Evolutionary conservation across 1,284 basidiomycete genomes (phyloP).

Genomic region (Tilletia horrida): DNA sequence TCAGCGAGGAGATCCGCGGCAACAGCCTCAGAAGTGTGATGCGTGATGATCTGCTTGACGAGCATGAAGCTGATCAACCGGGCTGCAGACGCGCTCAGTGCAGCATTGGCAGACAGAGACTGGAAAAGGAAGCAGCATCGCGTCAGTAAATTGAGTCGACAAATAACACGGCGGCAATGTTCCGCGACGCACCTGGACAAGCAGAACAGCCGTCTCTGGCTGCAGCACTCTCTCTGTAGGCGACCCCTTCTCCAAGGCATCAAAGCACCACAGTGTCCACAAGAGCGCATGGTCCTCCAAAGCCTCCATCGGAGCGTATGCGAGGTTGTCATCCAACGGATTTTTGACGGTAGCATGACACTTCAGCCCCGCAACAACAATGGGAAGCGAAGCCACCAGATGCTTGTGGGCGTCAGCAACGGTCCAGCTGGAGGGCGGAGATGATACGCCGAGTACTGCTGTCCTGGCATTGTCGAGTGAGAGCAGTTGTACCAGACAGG

Average conservation of each 20-base stretch:
- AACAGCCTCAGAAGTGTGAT: neutral
- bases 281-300: constrained; percentile 22
- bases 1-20: constrained; percentile 4
- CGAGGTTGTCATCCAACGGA: constrained; percentile 1
- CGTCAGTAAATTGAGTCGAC: neutral
- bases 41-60: constrained; percentile 15
- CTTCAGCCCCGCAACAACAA: constrained; percentile 26
- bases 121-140: neutral
- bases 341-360: constrained; percentile 29
- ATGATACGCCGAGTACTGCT: neutral
- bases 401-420: neutral
- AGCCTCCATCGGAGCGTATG: neutral
- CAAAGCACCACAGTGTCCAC: constrained; percentile 27
- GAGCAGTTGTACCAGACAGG: constrained; percentile 23
- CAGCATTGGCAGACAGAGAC: neutral
- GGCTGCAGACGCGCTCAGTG: constrained; percentile 1
- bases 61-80: constrained; percentile 14
- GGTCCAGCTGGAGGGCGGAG: constrained; percentile 13
- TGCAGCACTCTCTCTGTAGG: neutral
- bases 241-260: constrained; percentile 1
- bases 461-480: neutral
- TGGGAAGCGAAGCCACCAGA: constrained; percentile 25
- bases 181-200: constrained; percentile 7
- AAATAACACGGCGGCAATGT: no score
- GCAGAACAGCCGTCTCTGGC: neutral